Conservation (phyloP, 1,139 yeast genomes). For the Lodderomyces beijingensis region DNA sequence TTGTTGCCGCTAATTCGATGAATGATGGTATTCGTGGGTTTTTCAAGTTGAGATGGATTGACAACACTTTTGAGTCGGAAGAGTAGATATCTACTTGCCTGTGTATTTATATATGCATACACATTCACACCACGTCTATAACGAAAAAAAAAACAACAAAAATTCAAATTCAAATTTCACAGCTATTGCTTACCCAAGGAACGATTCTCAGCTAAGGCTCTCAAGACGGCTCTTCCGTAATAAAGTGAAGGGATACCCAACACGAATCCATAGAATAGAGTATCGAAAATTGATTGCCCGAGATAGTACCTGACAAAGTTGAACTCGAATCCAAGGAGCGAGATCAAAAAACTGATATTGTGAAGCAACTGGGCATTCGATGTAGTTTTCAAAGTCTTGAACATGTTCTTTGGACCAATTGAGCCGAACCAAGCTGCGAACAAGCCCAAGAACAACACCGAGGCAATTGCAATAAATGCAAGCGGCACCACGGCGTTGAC, state of each 20-base stretch:
- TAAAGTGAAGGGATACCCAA: slow-evolving; percentile 55
- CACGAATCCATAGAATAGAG: slow-evolving; percentile 50
- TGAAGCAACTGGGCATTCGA: slow-evolving; percentile 24
- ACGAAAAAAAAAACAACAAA: neutral
- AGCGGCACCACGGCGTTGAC: slow-evolving; percentile 54
- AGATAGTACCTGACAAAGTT: slow-evolving; percentile 65
- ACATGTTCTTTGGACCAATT: slow-evolving; percentile 42
- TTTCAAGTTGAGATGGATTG: slow-evolving; percentile 53
- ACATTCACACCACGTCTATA: neutral
- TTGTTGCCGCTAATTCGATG: slow-evolving; percentile 61
- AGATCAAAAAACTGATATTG: slow-evolving; percentile 45
- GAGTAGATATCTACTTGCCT: too few relatives aligned
- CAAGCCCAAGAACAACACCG: slow-evolving; percentile 39
- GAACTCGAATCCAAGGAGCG: slow-evolving; percentile 57
- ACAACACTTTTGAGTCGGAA: slow-evolving; percentile 34
- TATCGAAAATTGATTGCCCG: slow-evolving; percentile 67
- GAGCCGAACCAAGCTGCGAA: slow-evolving; percentile 45
- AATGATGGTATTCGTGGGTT: slow-evolving; percentile 35
- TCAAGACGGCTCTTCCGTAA: slow-evolving; percentile 63
- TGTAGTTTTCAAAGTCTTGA: slow-evolving; percentile 26
- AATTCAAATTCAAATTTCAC: neutral
- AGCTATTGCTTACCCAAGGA: slow-evolving; percentile 24
- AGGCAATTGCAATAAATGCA: slow-evolving; percentile 45
- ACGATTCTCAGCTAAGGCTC: slow-evolving; percentile 31
- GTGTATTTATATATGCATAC: too few relatives aligned